Evolutionary conservation across 768 basidiomycete genomes (phyloP), one percentile per base, ranked within the genome.

Genomic region (Tylopilus sp.): DNA sequence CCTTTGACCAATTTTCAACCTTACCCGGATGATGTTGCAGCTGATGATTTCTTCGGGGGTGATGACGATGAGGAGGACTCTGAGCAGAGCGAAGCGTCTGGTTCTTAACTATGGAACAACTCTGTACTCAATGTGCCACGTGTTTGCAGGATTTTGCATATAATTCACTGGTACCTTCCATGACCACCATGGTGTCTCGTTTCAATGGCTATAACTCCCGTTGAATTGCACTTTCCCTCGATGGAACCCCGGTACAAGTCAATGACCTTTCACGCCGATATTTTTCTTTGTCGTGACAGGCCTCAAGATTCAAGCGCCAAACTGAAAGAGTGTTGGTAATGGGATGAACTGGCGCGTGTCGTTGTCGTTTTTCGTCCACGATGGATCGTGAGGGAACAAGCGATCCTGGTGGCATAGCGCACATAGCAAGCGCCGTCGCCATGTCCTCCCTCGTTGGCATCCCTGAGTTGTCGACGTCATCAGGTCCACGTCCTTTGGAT

Each of bases 101-200:
- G 55, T 47, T 48, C 48, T 7, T 64, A 30, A 49, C 25, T 22
- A 26, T 26, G 9, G 15, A n/a, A 38, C 40, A 23, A 20, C 26
- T 44, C 30, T 17, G 25, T 25, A 41, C 22, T 22, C 31, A 11
- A 42, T 13, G 1, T 68, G 63, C 4, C 81, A 67, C 0, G 93
- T 95, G 68, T 95, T 95, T 3, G 80, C 85, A 59, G 93, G 93
- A 0, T 87, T 89, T 47, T 79, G 74, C 9, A 26, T 26, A 0
- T 17, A 18, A 44, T 26, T 25, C 10, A 30, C 26, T 18, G 18
- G n/a, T 6, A n/a, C 4, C n/a, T 36, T 36, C 36, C n/a, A 10
- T 35, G 15, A 35, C 33, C 5, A 35, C 17, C 7, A 36, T 36
- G 4, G 8, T 36, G 36, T 8, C 7, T 36, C 36, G 36, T 17